A percentile compares a stretch with the other conserved stretches of the same genome.
Evolutionary conservation across 1,284 basidiomycete species (phyloP).

Genomic region (Xanthoconium separans): DNA sequence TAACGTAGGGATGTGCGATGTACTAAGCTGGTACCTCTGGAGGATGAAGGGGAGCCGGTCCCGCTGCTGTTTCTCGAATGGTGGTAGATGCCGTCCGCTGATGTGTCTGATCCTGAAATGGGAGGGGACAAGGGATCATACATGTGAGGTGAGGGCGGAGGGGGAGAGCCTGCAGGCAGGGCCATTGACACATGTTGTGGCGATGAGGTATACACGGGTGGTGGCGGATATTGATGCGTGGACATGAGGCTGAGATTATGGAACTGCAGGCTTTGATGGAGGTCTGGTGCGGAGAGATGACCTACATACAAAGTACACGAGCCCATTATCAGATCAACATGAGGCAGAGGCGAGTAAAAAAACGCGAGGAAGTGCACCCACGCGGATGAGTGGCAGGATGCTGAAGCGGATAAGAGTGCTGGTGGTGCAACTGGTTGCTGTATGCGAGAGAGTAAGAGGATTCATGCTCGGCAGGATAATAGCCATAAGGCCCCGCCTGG

Average conservation of each 20-base stretch:
- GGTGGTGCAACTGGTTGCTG: slow-evolving; percentile 38
- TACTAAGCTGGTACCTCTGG: slow-evolving; percentile 68
- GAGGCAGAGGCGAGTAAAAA: slow-evolving; percentile 42
- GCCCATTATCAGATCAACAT: slow-evolving; percentile 56
- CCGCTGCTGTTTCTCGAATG: slow-evolving; percentile 73
- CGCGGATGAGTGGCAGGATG: slow-evolving; percentile 48
- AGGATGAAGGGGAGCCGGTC: slow-evolving; percentile 71
- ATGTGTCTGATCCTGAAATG: slow-evolving; percentile 82
- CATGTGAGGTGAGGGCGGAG: slow-evolving; percentile 73
- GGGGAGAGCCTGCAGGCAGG: slow-evolving; percentile 53
- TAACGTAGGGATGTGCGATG: slow-evolving; percentile 67
- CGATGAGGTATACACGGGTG: slow-evolving; percentile 50
- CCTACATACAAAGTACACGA: slow-evolving; percentile 49
- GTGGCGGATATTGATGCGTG: slow-evolving; percentile 41
- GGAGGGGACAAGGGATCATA: slow-evolving; percentile 80
- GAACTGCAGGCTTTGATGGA: slow-evolving; percentile 48
- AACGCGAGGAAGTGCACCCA: slow-evolving; percentile 48
- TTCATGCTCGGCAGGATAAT: slow-evolving; percentile 42
- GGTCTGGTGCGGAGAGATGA: slow-evolving; percentile 55
- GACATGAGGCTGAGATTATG: slow-evolving; percentile 54
- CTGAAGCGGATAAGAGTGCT: slow-evolving; percentile 42
- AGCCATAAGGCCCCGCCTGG: slow-evolving; percentile 37
- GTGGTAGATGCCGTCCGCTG: slow-evolving; percentile 71
- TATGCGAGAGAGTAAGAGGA: slow-evolving; percentile 42
- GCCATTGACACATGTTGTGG: slow-evolving; percentile 52